Percentiles rank a stretch among this genome's conserved stretches.
Evolutionary conservation across 805 yeast genomes (phyloP).

Genomic region (Lipomyces orientalis): DNA sequence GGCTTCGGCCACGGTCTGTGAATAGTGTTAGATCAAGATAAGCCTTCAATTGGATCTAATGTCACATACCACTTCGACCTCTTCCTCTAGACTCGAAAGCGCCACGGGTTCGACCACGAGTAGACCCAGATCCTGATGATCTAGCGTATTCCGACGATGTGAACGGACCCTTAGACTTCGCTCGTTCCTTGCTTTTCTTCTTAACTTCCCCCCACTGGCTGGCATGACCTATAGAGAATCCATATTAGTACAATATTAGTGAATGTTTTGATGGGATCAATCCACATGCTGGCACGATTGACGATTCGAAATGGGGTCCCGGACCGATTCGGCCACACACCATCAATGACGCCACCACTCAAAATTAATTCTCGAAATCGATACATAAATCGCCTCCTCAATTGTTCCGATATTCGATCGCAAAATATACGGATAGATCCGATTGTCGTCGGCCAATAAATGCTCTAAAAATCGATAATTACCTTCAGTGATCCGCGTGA

Average conservation of each 20-base stretch:
- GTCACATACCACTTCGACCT: conserved; percentile 28
- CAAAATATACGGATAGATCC: not conserved
- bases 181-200: conserved; percentile 50
- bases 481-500: conserved; percentile 83
- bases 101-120: conserved; percentile 35
- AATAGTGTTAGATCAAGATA: not conserved
- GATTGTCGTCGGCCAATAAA: not conserved
- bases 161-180: conserved; percentile 37
- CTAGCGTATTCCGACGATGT: conserved; percentile 17
- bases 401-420: not conserved
- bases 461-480: conserved; percentile 4
- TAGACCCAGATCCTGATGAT: conserved; percentile 19
- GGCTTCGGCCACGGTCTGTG: conserved; percentile 37
- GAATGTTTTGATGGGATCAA: not conserved
- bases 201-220: conserved; percentile 94
- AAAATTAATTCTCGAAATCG: not conserved
- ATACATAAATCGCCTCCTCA: not conserved
- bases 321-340: not conserved
- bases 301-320: not conserved
- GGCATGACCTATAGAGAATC: conserved; percentile 58
- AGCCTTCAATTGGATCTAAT: not conserved
- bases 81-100: conserved; percentile 33
- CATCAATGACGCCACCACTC: not conserved
- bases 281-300: not conserved
- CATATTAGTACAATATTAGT: conserved; percentile 3